Evolutionary conservation across 768 basidiomycete species (phyloP), one percentile per base, ranked within the genome.

Genomic region (Panaeolus papilionaceus): DNA sequence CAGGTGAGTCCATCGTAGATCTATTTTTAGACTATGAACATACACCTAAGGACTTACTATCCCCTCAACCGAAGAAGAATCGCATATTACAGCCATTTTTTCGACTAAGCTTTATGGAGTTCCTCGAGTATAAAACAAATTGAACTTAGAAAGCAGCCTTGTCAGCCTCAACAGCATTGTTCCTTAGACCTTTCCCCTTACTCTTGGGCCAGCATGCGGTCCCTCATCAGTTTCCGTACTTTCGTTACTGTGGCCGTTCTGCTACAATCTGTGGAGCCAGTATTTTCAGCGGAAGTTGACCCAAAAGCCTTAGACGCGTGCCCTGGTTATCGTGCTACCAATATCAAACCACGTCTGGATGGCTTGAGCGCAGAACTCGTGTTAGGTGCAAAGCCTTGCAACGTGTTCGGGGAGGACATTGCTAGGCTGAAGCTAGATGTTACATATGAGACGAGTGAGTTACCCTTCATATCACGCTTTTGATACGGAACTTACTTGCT

Each of bases 311-410:
- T 65, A 3, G 33, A 65, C 28, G 38, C 26, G 4, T 65, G 64
- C 33, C 33, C 45, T 51, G 64, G 64, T 0, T 65, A 65, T n/a
- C 44, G 37, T 33, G 64, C 64, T 5, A 38, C 64, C 16, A 38
- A 28, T 16, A 14, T 65, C n/a, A 38, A 37, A n/a, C 20, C 42
- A 2, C 14, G 47, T 16, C 16, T 49, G 7, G 20, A 65, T 49
- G 64, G 64, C 4, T 38, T 65, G 20, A 65, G 45, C 38, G 64
- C 64, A 26, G 38, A 47, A 5, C 64, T 65, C 47, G 64, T 65
- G 8, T 37, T 65, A 9, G 64, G 44, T 26, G 49, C 20, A 0
- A 37, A 65, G 14, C 44, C 44, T 33, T 65, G 64, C 47, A 65
- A 65, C 38, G 64, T 65, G 9, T 65, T 47, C 18, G 64, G 64